Conservation (phyloP, 441 rosid genomes). For the Populus hybrid region DNA sequence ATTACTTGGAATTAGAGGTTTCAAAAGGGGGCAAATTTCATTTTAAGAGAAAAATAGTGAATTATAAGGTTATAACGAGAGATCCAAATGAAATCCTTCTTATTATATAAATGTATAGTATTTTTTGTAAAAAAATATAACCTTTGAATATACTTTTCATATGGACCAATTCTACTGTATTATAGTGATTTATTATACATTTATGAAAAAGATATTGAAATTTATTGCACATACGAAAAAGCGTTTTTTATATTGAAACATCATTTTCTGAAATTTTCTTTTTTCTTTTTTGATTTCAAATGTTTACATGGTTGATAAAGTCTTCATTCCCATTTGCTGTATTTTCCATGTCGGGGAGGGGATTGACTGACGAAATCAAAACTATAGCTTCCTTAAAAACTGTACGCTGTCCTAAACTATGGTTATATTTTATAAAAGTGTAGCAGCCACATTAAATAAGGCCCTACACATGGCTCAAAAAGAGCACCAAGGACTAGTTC, state of each 20-base stretch:
- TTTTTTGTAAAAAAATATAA: too few relatives aligned
- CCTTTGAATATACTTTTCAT: too few relatives aligned
- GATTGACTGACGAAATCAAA: background rate
- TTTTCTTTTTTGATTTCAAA: background rate
- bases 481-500: background rate
- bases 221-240: too few relatives aligned
- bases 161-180: background rate
- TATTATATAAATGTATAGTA: too few relatives aligned
- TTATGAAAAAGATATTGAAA: too few relatives aligned
- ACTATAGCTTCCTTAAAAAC: background rate
- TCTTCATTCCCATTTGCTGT: background rate
- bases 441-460: background rate
- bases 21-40: background rate
- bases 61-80: background rate
- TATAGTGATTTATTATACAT: background rate
- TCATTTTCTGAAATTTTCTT: too few relatives aligned
- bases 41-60: background rate
- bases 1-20: background rate
- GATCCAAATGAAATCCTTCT: background rate
- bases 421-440: background rate
- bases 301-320: background rate
- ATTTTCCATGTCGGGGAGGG: background rate
- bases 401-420: background rate
- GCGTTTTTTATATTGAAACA: too few relatives aligned
- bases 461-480: background rate